A percentile compares a stretch with the other conserved stretches of the same genome.
Conservation (phyloP, 768 basidiomycete genomes). For the Tulasnella sp. region DNA sequence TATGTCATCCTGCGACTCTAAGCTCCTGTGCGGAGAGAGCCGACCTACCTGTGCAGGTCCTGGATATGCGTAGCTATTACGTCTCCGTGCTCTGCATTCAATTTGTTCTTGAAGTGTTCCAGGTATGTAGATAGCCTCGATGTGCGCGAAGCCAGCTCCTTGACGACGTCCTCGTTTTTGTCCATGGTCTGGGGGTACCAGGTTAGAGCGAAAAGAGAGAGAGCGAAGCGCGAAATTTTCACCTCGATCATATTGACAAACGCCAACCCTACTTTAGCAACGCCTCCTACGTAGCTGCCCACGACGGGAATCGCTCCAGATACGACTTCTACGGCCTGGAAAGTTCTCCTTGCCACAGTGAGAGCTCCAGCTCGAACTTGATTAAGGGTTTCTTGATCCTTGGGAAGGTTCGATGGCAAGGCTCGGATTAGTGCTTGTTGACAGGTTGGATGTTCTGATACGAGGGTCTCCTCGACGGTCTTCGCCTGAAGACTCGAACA, state of each 20-base stretch:
- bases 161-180: not conserved
- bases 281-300: not conserved
- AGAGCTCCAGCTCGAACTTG: not conserved
- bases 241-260: not conserved
- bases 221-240: not conserved
- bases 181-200: not conserved
- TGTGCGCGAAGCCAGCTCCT: not conserved
- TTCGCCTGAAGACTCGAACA: too few relatives aligned
- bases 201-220: not conserved
- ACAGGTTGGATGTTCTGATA: too few relatives aligned
- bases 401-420: not conserved
- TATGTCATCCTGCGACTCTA: too few relatives aligned
- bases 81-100: too few relatives aligned
- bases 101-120: too few relatives aligned
- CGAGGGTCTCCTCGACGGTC: too few relatives aligned
- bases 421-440: not conserved
- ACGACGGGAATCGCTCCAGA: not conserved
- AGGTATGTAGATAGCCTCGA: too few relatives aligned
- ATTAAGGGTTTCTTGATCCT: not conserved
- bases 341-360: not conserved
- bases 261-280: not conserved
- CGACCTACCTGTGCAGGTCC: too few relatives aligned
- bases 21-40: too few relatives aligned
- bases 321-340: not conserved
- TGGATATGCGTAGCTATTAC: too few relatives aligned